Evolutionary conservation across 2,329 filamentous ascomycete species (phyloP).

Genomic region (Colletotrichum cereale): DNA sequence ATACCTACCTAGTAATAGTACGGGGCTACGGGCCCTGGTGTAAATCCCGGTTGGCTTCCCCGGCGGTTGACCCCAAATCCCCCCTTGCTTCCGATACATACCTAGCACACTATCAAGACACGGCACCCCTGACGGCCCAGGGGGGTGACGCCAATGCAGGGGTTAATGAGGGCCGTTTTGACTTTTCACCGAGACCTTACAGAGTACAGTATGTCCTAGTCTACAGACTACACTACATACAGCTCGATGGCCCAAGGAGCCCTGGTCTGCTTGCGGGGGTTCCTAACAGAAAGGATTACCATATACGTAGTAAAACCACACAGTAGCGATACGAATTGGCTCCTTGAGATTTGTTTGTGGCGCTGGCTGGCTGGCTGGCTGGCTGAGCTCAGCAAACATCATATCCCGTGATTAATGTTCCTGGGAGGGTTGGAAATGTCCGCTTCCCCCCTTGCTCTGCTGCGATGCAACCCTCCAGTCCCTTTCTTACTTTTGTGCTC

Average conservation of each 20-base stretch:
- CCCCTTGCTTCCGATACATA: neutral
- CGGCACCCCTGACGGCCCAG: neutral
- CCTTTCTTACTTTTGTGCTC: neutral
- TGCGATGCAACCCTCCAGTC: neutral
- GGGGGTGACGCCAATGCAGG: constrained; percentile 17
- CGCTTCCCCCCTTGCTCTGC: neutral
- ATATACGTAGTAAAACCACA: no score
- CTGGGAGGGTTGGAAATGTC: no score
- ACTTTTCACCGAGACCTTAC: neutral
- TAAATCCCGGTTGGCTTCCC: constrained; percentile 22
- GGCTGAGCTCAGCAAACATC: neutral
- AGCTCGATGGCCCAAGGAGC: neutral
- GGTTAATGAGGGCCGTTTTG: constrained; percentile 26
- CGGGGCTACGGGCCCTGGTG: constrained; percentile 1
- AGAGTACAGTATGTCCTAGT: no score
- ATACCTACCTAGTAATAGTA: no score
- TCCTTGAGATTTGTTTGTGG: neutral
- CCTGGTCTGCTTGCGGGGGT: constrained; percentile 24
- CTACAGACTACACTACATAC: neutral
- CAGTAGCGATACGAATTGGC: neutral
- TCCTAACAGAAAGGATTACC: constrained; percentile 22
- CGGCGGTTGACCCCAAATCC: constrained; percentile 2
- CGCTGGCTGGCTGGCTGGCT: neutral
- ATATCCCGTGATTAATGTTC: no score
- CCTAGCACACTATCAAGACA: neutral